Evolutionary conservation across 139 green algal genomes (phyloP), one percentile per base, ranked within the genome.

Genomic region (Chlamydomonas sp.): DNA sequence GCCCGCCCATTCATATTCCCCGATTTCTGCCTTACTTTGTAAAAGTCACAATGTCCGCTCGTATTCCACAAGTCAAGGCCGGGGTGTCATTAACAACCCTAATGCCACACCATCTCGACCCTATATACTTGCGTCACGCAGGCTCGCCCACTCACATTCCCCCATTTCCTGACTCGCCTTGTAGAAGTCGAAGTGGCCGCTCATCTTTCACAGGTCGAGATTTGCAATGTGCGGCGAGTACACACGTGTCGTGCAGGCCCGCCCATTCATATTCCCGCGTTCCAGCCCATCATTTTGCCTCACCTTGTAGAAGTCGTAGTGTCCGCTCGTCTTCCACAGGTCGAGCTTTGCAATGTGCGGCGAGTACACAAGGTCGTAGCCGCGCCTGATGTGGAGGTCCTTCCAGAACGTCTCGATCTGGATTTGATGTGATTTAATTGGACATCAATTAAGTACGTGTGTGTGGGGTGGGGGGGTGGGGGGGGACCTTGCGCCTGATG

Each of bases 231-330:
- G 48, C 65, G 43, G 16, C 43, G 13, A 13, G 43, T n/a, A 54
- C 43, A 54, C 16, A 13, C 13, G 43, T 13, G n/a, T n/a, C 43
- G 16, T 13, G 43, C 43, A 54, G 13, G 16, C 43, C 43, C 43
- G 43, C 13, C 13, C 43, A 54, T 54, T 54, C 43, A 54, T n/a
- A n/a, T n/a, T n/a, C n/a, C n/a, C n/a, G n/a, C n/a, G n/a, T n/a
- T n/a, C n/a, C n/a, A n/a, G n/a, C n/a, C 97, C 95, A 50, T 96
- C 84, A 31, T 63, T n/a, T n/a, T n/a, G n/a, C n/a, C 97, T 96
- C 58, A 96, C 84, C 36, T 63, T 73, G 77, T 99, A 99, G 75
- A 97, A 98, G 68, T 98, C 92, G 57, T 91, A 88, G 81, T 99
- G 94, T 3, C 94, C 94, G 24, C 76, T 90, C 1, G 91, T 98